A percentile compares a stretch with the other conserved stretches of the same genome.
phyloP scores from a whole-genome alignment of 1,139 yeast species.

The Magnusiomyces tetraspermus region DNA sequence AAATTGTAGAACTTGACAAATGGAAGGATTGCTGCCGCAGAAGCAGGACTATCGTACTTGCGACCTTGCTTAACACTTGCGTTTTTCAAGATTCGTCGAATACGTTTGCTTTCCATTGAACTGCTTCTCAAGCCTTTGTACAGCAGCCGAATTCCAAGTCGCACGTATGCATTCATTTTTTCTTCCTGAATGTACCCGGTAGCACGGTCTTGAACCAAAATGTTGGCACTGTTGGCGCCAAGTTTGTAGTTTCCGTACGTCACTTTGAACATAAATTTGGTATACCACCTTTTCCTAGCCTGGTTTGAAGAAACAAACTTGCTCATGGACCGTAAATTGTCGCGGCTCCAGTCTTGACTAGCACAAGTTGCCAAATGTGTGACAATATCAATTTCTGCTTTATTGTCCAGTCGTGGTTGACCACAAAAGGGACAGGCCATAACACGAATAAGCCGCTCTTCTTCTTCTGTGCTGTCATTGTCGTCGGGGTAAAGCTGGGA shows the following conservation, averaged over 20 bases:
- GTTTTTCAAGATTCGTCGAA: conserved; percentile 49
- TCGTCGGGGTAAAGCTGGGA: conserved; percentile 1
- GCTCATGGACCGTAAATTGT: conserved; percentile 54
- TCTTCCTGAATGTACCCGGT: conserved; percentile 87
- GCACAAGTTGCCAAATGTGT: conserved; percentile 86
- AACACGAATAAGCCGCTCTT: conserved; percentile 44
- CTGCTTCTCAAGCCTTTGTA: conserved; percentile 57
- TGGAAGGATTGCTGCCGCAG: conserved; percentile 58
- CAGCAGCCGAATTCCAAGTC: conserved; percentile 74
- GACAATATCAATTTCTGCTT: conserved; percentile 57
- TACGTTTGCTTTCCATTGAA: conserved; percentile 47
- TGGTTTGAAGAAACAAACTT: conserved; percentile 70
- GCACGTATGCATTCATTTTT: conserved; percentile 80
- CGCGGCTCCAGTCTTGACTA: conserved; percentile 65
- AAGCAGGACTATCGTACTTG: conserved; percentile 65
- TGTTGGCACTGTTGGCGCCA: conserved; percentile 90
- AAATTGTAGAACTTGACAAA: conserved; percentile 76
- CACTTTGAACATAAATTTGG: conserved; percentile 68
- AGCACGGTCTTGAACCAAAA: conserved; percentile 80
- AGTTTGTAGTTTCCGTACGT: conserved; percentile 81
- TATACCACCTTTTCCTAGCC: conserved; percentile 85
- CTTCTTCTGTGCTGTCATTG: not conserved
- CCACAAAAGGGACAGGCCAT: conserved; percentile 72
- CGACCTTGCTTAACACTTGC: conserved; percentile 74
- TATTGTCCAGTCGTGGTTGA: conserved; percentile 47